These are phyloP conservation scores for Aspergillus tubingensis DNA, from an alignment of 2,329 filamentous ascomycete genomes.

Conservation along the genomic window DNA sequence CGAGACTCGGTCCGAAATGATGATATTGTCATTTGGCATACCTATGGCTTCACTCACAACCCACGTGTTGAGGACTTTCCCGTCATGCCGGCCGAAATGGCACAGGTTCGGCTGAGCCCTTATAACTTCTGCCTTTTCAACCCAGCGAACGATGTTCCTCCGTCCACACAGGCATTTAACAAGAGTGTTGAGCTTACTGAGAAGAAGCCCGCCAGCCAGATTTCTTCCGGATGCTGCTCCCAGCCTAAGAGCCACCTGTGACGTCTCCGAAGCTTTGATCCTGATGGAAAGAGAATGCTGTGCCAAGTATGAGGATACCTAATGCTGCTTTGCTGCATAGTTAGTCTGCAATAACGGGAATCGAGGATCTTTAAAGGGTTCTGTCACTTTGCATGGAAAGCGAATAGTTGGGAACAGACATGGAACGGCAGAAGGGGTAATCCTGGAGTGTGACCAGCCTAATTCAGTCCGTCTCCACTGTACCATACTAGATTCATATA, in stretches of 20 bases:
- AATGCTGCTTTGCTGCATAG: too few species aligned
- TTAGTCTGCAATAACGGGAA: too few species aligned
- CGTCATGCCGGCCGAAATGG: constrained; percentile 4
- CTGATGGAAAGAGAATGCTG: too few species aligned
- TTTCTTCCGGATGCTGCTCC: background rate
- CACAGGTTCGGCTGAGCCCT: background rate
- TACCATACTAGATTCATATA: too few species aligned
- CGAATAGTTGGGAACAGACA: too few species aligned
- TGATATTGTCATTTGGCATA: constrained; percentile 39
- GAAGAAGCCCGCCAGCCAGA: background rate
- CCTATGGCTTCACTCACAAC: constrained; percentile 6
- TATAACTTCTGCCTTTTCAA: background rate
- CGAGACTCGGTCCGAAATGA: constrained; percentile 25
- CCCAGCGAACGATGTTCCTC: background rate
- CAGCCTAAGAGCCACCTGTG: background rate
- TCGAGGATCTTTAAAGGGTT: too few species aligned
- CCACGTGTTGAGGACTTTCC: constrained; percentile 10
- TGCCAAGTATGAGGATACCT: too few species aligned
- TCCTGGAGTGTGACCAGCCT: too few species aligned
- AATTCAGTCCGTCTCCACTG: too few species aligned
- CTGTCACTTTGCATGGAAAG: too few species aligned
- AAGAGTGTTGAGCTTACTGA: background rate
- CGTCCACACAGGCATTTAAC: background rate
- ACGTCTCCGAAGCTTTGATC: too few species aligned
- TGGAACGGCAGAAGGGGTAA: too few species aligned